Conservation (phyloP, 208 protist species). For the Wallacemonas sp. region DNA sequence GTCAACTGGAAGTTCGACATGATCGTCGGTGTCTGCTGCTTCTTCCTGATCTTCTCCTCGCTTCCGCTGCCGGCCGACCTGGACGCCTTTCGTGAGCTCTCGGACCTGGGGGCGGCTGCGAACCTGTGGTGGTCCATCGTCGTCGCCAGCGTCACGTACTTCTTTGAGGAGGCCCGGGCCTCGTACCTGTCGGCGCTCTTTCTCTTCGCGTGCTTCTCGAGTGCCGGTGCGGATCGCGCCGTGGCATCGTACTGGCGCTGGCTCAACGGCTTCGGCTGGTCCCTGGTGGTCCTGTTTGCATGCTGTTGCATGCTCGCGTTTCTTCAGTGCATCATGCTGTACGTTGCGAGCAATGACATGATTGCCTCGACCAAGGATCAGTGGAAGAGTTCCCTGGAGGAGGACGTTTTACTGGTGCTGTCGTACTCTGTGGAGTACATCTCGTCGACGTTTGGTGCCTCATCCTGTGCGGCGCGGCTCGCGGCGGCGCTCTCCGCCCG, state of each 20-base stretch:
- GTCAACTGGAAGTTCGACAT: slow-evolving; percentile 91
- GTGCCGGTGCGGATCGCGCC: slow-evolving; percentile 42
- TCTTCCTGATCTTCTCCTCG: slow-evolving; percentile 58
- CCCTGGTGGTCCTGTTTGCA: slow-evolving; percentile 42
- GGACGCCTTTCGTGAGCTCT: slow-evolving; percentile 13
- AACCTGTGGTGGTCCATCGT: slow-evolving; percentile 40
- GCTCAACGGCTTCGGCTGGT: slow-evolving; percentile 56
- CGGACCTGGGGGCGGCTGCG: slow-evolving; percentile 20
- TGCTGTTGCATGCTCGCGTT: slow-evolving; percentile 51
- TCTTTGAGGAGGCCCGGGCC: slow-evolving; percentile 45
- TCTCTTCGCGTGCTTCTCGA: slow-evolving; percentile 60
- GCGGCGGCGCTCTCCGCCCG: slow-evolving; percentile 13
- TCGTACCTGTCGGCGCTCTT: slow-evolving; percentile 51
- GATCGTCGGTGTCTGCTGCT: slow-evolving; percentile 68
- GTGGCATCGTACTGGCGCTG: slow-evolving; percentile 43
- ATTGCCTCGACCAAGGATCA: slow-evolving; percentile 36
- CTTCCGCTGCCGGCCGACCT: slow-evolving; percentile 49
- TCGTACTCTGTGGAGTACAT: neutral
- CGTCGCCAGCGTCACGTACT: slow-evolving; percentile 38
- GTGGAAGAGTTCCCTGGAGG: slow-evolving; percentile 67
- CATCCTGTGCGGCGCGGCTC: slow-evolving; percentile 20
- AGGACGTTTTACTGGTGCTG: slow-evolving; percentile 17
- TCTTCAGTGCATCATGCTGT: slow-evolving; percentile 47
- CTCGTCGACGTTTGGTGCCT: neutral
- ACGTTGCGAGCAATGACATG: slow-evolving; percentile 55